Percentiles rank a stretch among this genome's conserved stretches.
Conservation (phyloP, 768 basidiomycete species). For the Tephrocybe sp. region DNA sequence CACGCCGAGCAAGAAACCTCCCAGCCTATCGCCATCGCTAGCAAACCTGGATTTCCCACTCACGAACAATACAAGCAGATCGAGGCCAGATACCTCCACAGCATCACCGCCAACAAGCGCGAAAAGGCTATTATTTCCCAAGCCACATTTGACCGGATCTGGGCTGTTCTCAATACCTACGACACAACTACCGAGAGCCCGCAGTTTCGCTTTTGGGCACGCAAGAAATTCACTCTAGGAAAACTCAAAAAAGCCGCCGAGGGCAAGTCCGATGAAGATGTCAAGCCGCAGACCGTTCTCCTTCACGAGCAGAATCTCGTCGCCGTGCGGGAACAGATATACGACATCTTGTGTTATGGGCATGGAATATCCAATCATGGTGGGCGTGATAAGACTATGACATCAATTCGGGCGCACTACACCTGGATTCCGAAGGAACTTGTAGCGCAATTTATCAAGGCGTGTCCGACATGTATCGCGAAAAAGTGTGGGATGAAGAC, state of each 20-base stretch:
- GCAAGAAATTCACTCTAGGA: constrained; percentile 72
- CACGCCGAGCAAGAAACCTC: constrained; percentile 7
- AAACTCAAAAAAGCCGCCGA: constrained; percentile 25
- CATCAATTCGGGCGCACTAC: constrained; percentile 65
- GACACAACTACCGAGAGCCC: constrained; percentile 48
- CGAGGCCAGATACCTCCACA: constrained; percentile 56
- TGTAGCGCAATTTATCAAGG: constrained; percentile 74
- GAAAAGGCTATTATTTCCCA: constrained; percentile 77
- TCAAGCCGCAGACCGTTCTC: constrained; percentile 41
- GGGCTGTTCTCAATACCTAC: constrained; percentile 62
- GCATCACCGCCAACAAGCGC: constrained; percentile 52
- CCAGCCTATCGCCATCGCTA: constrained; percentile 9
- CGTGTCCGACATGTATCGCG: constrained; percentile 72
- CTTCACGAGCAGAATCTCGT: constrained; percentile 74
- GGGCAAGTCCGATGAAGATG: not conserved
- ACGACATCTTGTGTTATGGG: constrained; percentile 73
- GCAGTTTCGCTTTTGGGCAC: constrained; percentile 82
- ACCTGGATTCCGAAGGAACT: constrained; percentile 87
- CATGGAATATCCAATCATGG: constrained; percentile 68
- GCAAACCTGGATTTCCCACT: constrained; percentile 56
- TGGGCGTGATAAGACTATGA: constrained; percentile 78
- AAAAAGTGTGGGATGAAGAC: constrained; percentile 38
- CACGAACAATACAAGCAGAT: constrained; percentile 59
- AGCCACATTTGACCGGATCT: constrained; percentile 68
- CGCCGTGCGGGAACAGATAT: constrained; percentile 76